Evolutionary conservation across 169 alveolate species (phyloP), one percentile per base, ranked within the genome.

Genomic region (Sarcocystis neurona): DNA sequence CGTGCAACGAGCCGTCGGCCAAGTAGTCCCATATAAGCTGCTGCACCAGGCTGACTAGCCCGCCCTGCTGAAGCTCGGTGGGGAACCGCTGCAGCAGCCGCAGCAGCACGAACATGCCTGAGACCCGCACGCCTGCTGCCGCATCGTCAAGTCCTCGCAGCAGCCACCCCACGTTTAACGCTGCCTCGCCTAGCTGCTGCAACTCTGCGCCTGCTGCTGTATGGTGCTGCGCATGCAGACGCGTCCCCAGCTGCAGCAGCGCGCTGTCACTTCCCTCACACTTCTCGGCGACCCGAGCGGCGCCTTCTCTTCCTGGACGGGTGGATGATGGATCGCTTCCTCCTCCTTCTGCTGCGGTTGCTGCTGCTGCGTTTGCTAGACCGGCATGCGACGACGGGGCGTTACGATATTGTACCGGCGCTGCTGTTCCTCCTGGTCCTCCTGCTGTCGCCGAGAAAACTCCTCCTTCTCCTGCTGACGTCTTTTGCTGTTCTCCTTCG

Each of bases 61-160:
- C n/a, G n/a, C n/a, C n/a, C n/a, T n/a, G n/a, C n/a, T n/a, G n/a
- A n/a, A n/a, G n/a, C n/a, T n/a, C 30, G 5, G 82, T 72, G 53
- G 10, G 41, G 60, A 68, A 50, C 91, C 77, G 85, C 86, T 56
- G 80, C 92, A 80, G 93, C 88, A 91, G 92, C 63, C 66, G 74
- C 84, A 75, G 79, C 85, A 32, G 82, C 79, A 74, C 43, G 66
- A 74, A 84, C 39, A 79, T 79, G 27, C 84, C 91, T 30, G 87
- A 63, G 18, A 2, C 66, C 4, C 91, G 85, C 66, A 87, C 91
- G 0, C 70, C 47, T 46, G 46, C 77, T 0, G 74, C 50, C 23
- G 47, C 75, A 23, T 87, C 91, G 44, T 87, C 91, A 0, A 87
- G 87, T 15, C 77, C 39, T 50, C 44, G 68, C 72, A 87, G 87